Evolutionary conservation across 768 basidiomycete species (phyloP), one percentile per base, ranked within the genome.

Genomic region (Boletus subcaerulescens): DNA sequence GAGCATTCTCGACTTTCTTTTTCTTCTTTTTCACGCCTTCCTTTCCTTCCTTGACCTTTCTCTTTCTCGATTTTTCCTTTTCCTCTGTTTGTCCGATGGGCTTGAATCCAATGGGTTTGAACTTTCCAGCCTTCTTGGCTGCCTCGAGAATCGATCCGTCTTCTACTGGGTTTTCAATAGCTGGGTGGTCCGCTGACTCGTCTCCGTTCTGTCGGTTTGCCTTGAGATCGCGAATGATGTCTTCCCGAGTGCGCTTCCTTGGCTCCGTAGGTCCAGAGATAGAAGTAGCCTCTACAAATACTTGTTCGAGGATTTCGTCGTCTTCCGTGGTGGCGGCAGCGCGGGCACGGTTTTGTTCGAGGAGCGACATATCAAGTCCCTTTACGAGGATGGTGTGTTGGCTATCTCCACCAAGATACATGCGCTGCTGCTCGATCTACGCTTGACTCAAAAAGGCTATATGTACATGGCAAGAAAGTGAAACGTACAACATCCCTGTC

Each of bases 341-440:
- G 38, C 86, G 84, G 4, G 87, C 86, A 71, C 86, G 93, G 59
- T 89, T 85, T 61, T 92, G 89, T 64, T 92, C 89, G 15, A 97
- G 77, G 8, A 97, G 80, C 0, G 91, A 87, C 60, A 87, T 79
- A 66, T 98, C 95, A 44, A 98, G 84, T 26, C 92, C 92, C 65
- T 93, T 96, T 40, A 94, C 91, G 12, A 94, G 82, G 53, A 94
- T 81, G 12, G 91, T 85, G 67, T 95, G 93, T 54, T 89, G 80
- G 40, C 85, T 83, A 67, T 96, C 91, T 36, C 92, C 91, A 17
- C 92, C 92, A 6, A 93, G 81, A 67, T 89, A 91, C 53, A 76
- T 78, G 35, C 93, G 78, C 65, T 91, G 81, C 50, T 83, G 79
- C 51, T 91, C 89, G 17, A 91, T 75, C 87, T 91, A 58, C n/a